Evolutionary conservation across 2,329 filamentous ascomycete genomes (phyloP).

Genomic region (Dendryphion nanum): DNA sequence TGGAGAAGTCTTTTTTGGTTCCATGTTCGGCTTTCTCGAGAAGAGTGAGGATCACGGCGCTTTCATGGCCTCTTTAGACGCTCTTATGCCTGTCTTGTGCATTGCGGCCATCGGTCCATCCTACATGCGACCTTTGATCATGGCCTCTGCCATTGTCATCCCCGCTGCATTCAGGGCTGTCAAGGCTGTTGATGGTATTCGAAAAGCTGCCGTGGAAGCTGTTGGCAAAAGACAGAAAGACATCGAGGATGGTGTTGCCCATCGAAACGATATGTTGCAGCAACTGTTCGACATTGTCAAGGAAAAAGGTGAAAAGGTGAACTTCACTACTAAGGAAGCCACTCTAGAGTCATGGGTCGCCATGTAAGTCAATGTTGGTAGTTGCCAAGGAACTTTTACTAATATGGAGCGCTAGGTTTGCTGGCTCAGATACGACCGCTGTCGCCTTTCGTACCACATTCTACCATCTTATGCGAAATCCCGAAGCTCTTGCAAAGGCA

Average conservation of each 20-base stretch:
- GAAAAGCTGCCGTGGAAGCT: constrained; percentile 18
- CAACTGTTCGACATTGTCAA: constrained; percentile 27
- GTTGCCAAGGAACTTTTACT: constrained; percentile 22
- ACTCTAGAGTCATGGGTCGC: constrained; percentile 25
- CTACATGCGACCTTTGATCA: constrained; percentile 28
- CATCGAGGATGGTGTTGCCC: constrained; percentile 8
- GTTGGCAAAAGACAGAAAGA: constrained; percentile 17
- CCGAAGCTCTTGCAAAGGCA: constrained; percentile 16
- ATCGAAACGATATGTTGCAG: constrained; percentile 21
- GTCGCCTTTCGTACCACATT: constrained; percentile 32
- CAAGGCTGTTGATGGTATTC: constrained; percentile 25
- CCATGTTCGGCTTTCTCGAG: constrained; percentile 44
- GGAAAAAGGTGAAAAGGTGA: constrained; percentile 26
- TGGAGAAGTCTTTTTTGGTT: constrained; percentile 42
- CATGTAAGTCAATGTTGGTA: constrained; percentile 24
- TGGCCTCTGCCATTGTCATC: constrained; percentile 19
- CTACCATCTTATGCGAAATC: constrained; percentile 40
- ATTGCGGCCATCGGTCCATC: constrained; percentile 26
- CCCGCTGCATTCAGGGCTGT: constrained; percentile 21
- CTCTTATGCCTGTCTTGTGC: constrained; percentile 30
- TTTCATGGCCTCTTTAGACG: constrained; percentile 39
- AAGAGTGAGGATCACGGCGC: constrained; percentile 38
- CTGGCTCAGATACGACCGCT: constrained; percentile 38
- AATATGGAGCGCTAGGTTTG: constrained; percentile 27
- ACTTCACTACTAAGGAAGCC: constrained; percentile 30